Base-by-base conservation (phyloP, 2,329 filamentous ascomycete genomes). In the Onygenales sp. region DNA sequence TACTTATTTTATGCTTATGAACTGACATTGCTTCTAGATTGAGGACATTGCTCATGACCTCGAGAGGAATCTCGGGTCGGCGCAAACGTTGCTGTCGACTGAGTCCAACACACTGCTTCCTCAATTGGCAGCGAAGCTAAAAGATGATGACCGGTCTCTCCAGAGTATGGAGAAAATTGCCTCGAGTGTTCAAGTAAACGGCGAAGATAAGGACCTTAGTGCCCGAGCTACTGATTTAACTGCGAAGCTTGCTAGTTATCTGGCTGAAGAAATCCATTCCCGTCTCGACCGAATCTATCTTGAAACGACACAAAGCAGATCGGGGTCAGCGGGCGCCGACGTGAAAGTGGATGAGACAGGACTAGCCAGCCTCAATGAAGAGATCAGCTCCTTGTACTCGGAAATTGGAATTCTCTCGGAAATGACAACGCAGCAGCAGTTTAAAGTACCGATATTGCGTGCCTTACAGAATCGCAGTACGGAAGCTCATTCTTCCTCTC, bases 381-480 rank as follows among this genome's bases (percentile, higher is more conserved):
- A 73, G 53, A 57, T 72, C 10, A 68, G 66, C 35, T 69, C 70
- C 14, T 56, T 73, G 1, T 71, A 72, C 48, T 62, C 68, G 0
- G 70, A 73, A 48, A 70, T 73, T 43, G 66, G 65, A 27, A 59
- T 71, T 3, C 57, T 73, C 36, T 63, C 70, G 43, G 66, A 72
- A n/a, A 67, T 73, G 57, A 73, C 72, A 50, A 69, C 68, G 1
- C 68, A 67, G 55, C 71, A 75, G 45, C 65, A 70, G 52, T 73
- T 72, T 58, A 65, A 66, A 7, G 69, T 69, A 41, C 66, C 70
- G 5, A 72, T 73, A 48, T 56, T 69, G 27, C 63, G 61, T 2
- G 67, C 66, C 47, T 64, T 72, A 21, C 62, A 66, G 39, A 62
- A 63, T 42, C 60, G 61, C 21, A 68, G 68, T 45, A 61, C 60